Base-by-base conservation (phyloP, 2,329 filamentous ascomycete species). In the Trichoderma breve region DNA sequence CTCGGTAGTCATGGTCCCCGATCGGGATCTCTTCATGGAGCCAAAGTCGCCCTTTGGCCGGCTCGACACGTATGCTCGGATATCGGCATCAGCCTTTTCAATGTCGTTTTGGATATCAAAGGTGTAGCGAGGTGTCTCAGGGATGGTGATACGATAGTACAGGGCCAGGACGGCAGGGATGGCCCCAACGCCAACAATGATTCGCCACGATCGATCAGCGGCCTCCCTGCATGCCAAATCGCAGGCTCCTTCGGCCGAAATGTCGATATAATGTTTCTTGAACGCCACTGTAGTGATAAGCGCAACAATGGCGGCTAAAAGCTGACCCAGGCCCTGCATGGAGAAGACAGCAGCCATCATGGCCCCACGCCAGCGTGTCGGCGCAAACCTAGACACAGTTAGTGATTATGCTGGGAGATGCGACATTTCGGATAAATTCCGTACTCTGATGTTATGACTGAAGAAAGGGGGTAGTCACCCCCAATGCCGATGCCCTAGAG, bases 261-360 rank as follows among this genome's bases (percentile, higher is more conserved):
- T 81, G 51, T 76, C 76, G 61, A 81, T 74, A 73, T 87, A 88
- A 1, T 85, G 82, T 21, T 79, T 77, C 76, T 89, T 90, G 82
- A 93, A 93, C 3, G 87, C 88, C 18, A 86, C 82, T 0, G 90
- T 91, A 47, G 90, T 91, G 69, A 94, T 87, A 39, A 95, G 83
- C 14, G 92, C 89, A 24, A 95, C 86, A 6, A 94, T 83, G 30
- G 91, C 91, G 14, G 91, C 91, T 24, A 85, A 84, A 66, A 95
- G 89, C 77, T 95, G 92, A n/a, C 93, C 93, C 30, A 94, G 84
- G 62, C 92, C 92, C 77, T 96, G 93, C 92, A 95, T 95, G 47
- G 92, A 92, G 78, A 96, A 96, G 63, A 95, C 92, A 18, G 91
- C 87, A 12, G 90, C 92, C 85, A 96, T 92, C 91, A 96, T 95